Evolutionary conservation across 352 stramenopile genomes (phyloP).

Genomic region (Blastocystis sp.): DNA sequence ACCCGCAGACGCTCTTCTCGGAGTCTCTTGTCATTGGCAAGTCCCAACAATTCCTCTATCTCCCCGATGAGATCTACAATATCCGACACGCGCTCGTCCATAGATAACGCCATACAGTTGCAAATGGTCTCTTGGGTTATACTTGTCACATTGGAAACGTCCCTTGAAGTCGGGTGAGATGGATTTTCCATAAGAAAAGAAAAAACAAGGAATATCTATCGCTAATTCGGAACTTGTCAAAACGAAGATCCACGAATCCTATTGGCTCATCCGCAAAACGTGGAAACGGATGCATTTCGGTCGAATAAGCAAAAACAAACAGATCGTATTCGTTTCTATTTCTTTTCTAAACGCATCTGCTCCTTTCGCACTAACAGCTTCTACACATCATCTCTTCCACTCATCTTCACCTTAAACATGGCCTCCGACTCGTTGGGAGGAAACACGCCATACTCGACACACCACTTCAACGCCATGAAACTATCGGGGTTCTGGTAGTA

Average conservation of each 20-base stretch:
- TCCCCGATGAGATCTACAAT: slow-evolving; percentile 31
- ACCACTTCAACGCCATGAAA: slow-evolving; percentile 77
- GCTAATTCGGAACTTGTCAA: neutral
- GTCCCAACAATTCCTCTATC: slow-evolving; percentile 22
- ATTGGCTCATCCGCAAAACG: neutral
- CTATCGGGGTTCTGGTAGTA: slow-evolving; percentile 72
- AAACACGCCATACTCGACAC: slow-evolving; percentile 75
- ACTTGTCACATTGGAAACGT: neutral
- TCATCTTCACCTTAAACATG: slow-evolving; percentile 4
- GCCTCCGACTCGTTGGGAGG: neutral
- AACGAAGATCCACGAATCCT: neutral
- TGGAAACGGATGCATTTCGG: neutral
- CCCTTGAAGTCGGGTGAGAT: neutral
- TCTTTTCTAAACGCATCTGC: slow-evolving; percentile 33
- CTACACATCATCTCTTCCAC: neutral
- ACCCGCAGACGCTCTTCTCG: neutral
- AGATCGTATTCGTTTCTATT: neutral
- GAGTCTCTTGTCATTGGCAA: neutral
- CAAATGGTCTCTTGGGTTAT: neutral
- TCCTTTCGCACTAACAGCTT: slow-evolving; percentile 16
- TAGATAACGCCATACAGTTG: slow-evolving; percentile 12
- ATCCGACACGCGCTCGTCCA: neutral
- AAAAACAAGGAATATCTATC: slow-evolving; percentile 30
- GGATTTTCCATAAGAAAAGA: slow-evolving; percentile 2
- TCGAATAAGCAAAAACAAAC: neutral